These are phyloP conservation scores for Microbotryum scabiosae DNA, from an alignment of 1,284 basidiomycete species.

Conservation along the genomic window DNA sequence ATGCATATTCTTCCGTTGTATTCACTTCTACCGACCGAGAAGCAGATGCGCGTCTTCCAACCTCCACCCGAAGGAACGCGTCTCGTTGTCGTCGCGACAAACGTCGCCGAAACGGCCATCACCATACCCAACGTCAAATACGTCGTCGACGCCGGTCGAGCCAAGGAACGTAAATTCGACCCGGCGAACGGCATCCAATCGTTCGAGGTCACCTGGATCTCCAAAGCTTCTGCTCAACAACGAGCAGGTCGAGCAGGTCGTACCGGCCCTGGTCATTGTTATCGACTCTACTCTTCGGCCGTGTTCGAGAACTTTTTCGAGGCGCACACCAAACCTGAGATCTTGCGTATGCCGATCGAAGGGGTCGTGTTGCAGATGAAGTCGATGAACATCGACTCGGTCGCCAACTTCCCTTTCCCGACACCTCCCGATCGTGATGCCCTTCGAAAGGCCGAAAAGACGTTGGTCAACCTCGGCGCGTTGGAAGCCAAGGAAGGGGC, in stretches of 20 bases:
- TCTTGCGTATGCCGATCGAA: constrained; percentile 91
- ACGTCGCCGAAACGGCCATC: constrained; percentile 69
- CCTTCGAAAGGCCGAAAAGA: constrained; percentile 71
- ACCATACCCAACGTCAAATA: constrained; percentile 70
- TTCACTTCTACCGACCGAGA: constrained; percentile 60
- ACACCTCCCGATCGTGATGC: constrained; percentile 81
- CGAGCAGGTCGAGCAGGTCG: constrained; percentile 66
- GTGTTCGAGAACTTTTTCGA: constrained; percentile 89
- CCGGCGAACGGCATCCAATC: constrained; percentile 56
- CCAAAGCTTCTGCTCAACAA: constrained; percentile 65
- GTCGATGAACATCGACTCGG: constrained; percentile 94
- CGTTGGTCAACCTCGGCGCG: constrained; percentile 76
- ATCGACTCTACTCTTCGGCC: constrained; percentile 62
- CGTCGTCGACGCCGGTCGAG: constrained; percentile 65
- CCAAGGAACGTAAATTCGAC: constrained; percentile 69
- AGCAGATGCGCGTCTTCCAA: constrained; percentile 65
- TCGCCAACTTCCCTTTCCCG: constrained; percentile 96
- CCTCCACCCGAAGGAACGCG: constrained; percentile 55
- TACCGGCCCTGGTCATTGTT: constrained; percentile 70
- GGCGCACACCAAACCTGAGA: constrained; percentile 80
- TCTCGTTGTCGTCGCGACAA: constrained; percentile 64
- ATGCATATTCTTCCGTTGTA: constrained; percentile 67
- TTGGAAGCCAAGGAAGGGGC: constrained; percentile 47
- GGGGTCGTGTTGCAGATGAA: constrained; percentile 98
- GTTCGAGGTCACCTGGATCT: constrained; percentile 65